These are phyloP conservation scores for Xenosphaeropsis pyriputrescens DNA, from an alignment of 2,329 filamentous ascomycete species.

Conservation along the genomic window DNA sequence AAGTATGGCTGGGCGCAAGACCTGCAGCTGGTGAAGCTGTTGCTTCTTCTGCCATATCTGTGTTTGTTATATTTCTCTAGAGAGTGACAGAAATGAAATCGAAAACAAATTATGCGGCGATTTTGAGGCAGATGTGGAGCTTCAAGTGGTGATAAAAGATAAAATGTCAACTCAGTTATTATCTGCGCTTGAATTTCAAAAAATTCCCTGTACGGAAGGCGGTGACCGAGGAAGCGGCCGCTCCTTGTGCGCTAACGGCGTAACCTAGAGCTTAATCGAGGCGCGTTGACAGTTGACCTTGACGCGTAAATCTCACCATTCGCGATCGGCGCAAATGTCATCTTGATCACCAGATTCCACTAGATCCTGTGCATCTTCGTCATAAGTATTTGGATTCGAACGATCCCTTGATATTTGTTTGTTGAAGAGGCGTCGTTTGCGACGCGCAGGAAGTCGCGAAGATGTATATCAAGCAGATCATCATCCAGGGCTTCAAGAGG, in stretches of 20 bases:
- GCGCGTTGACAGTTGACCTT: too few relatives aligned
- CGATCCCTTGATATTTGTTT: too few relatives aligned
- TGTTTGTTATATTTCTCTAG: neutral
- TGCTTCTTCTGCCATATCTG: constrained; percentile 4
- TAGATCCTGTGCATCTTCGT: too few relatives aligned
- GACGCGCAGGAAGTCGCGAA: constrained; percentile 13
- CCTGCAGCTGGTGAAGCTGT: constrained; percentile 23
- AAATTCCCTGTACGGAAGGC: neutral
- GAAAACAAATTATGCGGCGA: neutral
- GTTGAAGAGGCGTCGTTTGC: too few relatives aligned
- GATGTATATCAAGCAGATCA: constrained; percentile 99
- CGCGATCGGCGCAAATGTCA: too few relatives aligned
- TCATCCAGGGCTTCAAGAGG: constrained; percentile 99
- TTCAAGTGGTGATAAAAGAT: neutral
- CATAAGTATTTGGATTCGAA: too few relatives aligned
- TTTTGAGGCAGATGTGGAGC: neutral
- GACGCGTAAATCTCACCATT: too few relatives aligned
- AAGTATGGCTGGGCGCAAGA: constrained; percentile 28
- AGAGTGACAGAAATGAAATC: neutral
- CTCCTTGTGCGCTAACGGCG: too few relatives aligned
- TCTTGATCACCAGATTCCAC: too few relatives aligned
- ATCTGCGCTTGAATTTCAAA: neutral
- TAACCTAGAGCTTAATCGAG: too few relatives aligned
- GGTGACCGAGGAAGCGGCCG: too few relatives aligned
- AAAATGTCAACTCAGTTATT: neutral